Conservation (phyloP, 2,329 filamentous ascomycete genomes). For the Epichloe typhina region DNA sequence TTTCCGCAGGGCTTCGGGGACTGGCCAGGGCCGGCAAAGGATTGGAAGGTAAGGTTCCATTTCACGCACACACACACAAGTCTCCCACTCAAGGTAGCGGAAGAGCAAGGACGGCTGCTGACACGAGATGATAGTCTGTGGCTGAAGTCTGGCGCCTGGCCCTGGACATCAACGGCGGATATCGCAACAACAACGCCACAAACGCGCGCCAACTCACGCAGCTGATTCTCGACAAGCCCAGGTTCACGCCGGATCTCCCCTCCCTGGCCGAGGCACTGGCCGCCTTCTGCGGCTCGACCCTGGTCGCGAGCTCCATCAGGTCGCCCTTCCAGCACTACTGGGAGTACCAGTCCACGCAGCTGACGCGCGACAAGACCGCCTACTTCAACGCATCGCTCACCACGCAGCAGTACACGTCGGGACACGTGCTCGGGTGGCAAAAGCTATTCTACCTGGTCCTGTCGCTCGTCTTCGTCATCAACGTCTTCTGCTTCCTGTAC, state of each 20-base stretch:
- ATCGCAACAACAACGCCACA: slow-evolving; percentile 40
- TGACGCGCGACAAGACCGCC: slow-evolving; percentile 21
- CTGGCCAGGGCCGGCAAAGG: slow-evolving; percentile 21
- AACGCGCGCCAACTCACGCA: slow-evolving; percentile 44
- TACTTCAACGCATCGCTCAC: slow-evolving; percentile 54
- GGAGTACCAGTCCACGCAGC: slow-evolving; percentile 25
- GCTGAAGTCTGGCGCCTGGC: slow-evolving; percentile 40
- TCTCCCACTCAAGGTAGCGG: too few relatives aligned
- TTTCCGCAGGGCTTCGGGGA: slow-evolving; percentile 16
- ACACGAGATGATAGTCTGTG: slow-evolving; percentile 23
- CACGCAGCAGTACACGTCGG: slow-evolving; percentile 58
- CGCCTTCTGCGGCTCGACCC: slow-evolving; percentile 52
- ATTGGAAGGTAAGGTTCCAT: slow-evolving; percentile 32
- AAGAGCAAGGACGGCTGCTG: neutral
- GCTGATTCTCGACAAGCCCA: slow-evolving; percentile 27
- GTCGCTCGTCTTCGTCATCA: slow-evolving; percentile 51
- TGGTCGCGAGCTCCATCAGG: slow-evolving; percentile 46
- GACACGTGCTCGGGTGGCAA: slow-evolving; percentile 47
- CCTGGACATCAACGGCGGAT: slow-evolving; percentile 43
- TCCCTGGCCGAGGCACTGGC: slow-evolving; percentile 63
- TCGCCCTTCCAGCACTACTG: slow-evolving; percentile 49
- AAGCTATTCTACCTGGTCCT: slow-evolving; percentile 55
- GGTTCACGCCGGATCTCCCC: slow-evolving; percentile 40
- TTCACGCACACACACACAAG: rapidly evolving
- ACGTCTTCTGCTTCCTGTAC: slow-evolving; percentile 51